Evolutionary conservation across 1,284 basidiomycete species (phyloP), one percentile per base, ranked within the genome.

Genomic region (Trichosporon sp.): DNA sequence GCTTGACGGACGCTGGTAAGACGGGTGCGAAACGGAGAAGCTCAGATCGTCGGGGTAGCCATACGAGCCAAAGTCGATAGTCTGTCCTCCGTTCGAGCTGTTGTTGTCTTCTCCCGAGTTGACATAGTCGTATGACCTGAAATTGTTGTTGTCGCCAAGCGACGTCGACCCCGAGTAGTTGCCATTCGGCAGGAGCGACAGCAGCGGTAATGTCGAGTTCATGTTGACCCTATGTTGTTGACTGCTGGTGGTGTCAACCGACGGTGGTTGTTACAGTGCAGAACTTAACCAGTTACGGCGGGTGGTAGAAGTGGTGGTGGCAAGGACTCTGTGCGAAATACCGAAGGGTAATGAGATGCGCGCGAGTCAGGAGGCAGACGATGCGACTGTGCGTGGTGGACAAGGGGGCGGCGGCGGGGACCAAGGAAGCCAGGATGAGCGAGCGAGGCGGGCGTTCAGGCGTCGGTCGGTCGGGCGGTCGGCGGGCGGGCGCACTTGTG

Each of bases 171-270:
- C 59, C 10, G 60, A 56, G 36, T 68, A 68, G 32, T 58, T 60
- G 44, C 63, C 59, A 44, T 65, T 66, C 40, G 65, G 68, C 16
- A 69, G 34, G n/a, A 69, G 52, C 29, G 65, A 66, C 32, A 69
- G 61, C 7, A 68, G 58, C 4, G 66, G 66, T 8, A 65, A 61
- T 9, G 61, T 58, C 34, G 67, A 60, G 63, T 69, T 69, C 67
- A 69, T 69, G 19, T 3, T 62, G 67, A 60, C 61, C 66, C 66
- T 65, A 69, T 69, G 19, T 3, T 62, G 46, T 21, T 25, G 32
- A 16, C 7, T 34, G 33, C 13, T 13, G 27, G 29, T 13, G 37
- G 37, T 31, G 11, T 25, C 32, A 54, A 54, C 52, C 27, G 52
- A 14, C 11, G 31, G 46, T 23, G 59, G 57, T 58, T 33, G 33